Evolutionary conservation across 2,329 filamentous ascomycete genomes (phyloP).

Genomic region (Stylonectria norvegica): DNA sequence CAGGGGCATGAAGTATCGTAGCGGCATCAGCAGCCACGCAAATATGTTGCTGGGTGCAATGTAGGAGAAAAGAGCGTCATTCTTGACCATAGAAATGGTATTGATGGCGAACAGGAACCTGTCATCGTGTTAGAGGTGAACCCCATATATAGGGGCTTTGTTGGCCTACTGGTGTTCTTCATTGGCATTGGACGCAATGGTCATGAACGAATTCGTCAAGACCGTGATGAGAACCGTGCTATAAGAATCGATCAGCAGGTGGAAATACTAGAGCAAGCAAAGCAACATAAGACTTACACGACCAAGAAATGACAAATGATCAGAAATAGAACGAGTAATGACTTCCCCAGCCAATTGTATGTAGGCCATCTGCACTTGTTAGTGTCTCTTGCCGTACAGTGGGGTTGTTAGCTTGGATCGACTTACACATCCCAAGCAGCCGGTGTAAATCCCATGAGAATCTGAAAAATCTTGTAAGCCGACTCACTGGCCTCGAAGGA

Average conservation of each 20-base stretch:
- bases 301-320: slow-evolving; percentile 95
- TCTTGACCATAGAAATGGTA: slow-evolving; percentile 96
- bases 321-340: slow-evolving; percentile 75
- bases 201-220: slow-evolving; percentile 95
- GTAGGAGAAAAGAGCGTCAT: slow-evolving; percentile 93
- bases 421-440: slow-evolving; percentile 85
- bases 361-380: slow-evolving; percentile 53
- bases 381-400: too few relatives aligned
- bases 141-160: accelerated
- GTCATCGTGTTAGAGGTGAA: slow-evolving; percentile 10
- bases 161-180: slow-evolving; percentile 71
- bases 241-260: slow-evolving; percentile 1
- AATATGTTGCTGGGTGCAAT: slow-evolving; percentile 88
- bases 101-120: slow-evolving; percentile 92
- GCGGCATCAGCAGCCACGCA: slow-evolving; percentile 81
- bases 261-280: too few relatives aligned
- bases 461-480: slow-evolving; percentile 90
- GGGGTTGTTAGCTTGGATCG: slow-evolving; percentile 15
- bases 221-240: slow-evolving; percentile 90
- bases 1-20: slow-evolving; percentile 77
- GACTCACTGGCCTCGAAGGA: slow-evolving; percentile 68
- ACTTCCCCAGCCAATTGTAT: slow-evolving; percentile 76
- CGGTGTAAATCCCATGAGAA: slow-evolving; percentile 93
- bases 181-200: slow-evolving; percentile 86
- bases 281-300: slow-evolving; percentile 52